Percentiles rank a stretch among this genome's conserved stretches.
phyloP scores from a whole-genome alignment of 352 stramenopile genomes.

The Pythium aquatile region DNA sequence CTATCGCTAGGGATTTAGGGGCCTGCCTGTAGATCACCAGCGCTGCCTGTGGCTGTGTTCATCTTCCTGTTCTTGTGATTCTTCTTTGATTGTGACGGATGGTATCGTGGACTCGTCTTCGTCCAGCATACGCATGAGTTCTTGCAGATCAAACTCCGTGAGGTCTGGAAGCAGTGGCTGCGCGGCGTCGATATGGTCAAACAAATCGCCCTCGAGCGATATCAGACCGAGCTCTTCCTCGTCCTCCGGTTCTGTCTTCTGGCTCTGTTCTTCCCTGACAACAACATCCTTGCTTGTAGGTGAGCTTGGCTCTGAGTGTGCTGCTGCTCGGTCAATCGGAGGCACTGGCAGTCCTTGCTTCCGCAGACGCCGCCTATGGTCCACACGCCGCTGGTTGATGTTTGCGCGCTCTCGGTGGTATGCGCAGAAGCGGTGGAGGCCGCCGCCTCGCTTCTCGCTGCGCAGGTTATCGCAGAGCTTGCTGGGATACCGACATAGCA shows the following conservation, averaged over 20 bases:
- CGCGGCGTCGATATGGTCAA: slow-evolving; percentile 4
- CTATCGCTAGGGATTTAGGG: not conserved
- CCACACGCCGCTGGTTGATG: slow-evolving; percentile 25
- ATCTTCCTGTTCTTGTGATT: not conserved
- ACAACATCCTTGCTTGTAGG: slow-evolving; percentile 12
- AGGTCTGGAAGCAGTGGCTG: slow-evolving; percentile 8
- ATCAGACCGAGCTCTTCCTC: slow-evolving; percentile 6
- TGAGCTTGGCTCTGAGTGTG: slow-evolving; percentile 4
- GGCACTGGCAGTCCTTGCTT: slow-evolving; percentile 18
- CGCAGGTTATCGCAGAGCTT: slow-evolving; percentile 26
- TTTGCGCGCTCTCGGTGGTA: slow-evolving; percentile 28
- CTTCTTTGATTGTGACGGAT: slow-evolving; percentile 10
- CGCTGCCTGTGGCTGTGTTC: not conserved
- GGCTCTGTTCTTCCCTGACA: slow-evolving; percentile 7
- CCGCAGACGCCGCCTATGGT: slow-evolving; percentile 15
- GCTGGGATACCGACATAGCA: slow-evolving; percentile 23
- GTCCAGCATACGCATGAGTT: slow-evolving; percentile 14
- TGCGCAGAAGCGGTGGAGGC: slow-evolving; percentile 26
- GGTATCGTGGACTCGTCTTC: slow-evolving; percentile 3
- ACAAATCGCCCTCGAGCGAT: not conserved
- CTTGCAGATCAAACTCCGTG: slow-evolving; percentile 14
- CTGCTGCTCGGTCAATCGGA: slow-evolving; percentile 9
- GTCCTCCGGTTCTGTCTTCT: not conserved
- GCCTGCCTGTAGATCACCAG: not conserved
- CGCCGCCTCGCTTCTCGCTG: slow-evolving; percentile 20